These are phyloP conservation scores for Dothiorella sarmentorum DNA, from an alignment of 2,329 filamentous ascomycete species.

Conservation along the genomic window DNA sequence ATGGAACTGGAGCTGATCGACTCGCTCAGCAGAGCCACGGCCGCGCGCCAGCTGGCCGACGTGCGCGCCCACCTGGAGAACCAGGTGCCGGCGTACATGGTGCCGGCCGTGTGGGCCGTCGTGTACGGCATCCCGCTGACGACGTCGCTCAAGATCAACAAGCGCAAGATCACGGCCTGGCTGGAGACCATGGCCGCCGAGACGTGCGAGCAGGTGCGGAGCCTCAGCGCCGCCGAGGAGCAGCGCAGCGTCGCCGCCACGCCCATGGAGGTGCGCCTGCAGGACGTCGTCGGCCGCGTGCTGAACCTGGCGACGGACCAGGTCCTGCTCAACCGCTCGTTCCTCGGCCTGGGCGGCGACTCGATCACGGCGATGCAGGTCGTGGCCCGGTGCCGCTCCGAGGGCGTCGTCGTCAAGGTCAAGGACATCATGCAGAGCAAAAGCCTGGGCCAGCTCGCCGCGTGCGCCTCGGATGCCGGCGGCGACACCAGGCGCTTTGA, in stretches of 20 bases:
- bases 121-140: constrained; percentile 35
- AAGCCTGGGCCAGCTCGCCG: neutral
- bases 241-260: constrained; percentile 22
- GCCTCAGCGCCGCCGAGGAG: constrained; percentile 33
- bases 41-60: constrained; percentile 13
- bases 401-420: constrained; percentile 19
- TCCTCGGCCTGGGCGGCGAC: constrained; percentile 41
- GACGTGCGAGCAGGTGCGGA: constrained; percentile 20
- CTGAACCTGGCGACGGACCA: constrained; percentile 11
- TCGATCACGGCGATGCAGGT: constrained; percentile 23
- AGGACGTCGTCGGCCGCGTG: constrained; percentile 21
- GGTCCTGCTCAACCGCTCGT: constrained; percentile 37
- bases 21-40: constrained; percentile 25
- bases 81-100: constrained; percentile 37
- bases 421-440: constrained; percentile 1
- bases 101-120: constrained; percentile 39
- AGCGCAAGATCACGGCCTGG: constrained; percentile 1
- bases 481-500: neutral
- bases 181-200: constrained; percentile 5
- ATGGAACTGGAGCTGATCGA: constrained; percentile 3
- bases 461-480: neutral
- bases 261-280: constrained; percentile 22
- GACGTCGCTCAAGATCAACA: constrained; percentile 37
- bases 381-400: neutral
- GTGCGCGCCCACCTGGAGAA: constrained; percentile 18